Evolutionary conservation across 192 early-diverging fungal species (phyloP).

Genomic region (Allomyces macrogynus): DNA sequence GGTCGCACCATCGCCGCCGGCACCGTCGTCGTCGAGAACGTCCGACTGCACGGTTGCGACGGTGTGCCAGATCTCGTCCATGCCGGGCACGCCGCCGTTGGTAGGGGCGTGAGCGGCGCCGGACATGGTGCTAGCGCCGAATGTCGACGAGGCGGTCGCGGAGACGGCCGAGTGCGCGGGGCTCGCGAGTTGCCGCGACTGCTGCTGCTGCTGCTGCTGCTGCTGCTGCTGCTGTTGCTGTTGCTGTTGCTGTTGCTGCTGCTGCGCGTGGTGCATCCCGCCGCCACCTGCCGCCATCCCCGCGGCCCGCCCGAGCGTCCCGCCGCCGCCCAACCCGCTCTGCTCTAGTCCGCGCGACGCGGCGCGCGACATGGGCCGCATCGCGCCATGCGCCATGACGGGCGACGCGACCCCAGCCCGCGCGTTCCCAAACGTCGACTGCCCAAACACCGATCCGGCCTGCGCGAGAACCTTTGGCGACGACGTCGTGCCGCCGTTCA

Average conservation of each 20-base stretch:
- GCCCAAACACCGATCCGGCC: no score
- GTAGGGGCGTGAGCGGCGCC: not conserved
- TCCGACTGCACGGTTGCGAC: not conserved
- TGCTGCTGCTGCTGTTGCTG: not conserved
- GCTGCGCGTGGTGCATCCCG: not conserved
- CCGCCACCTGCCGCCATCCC: no score
- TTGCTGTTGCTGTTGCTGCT: not conserved
- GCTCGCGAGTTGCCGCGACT: not conserved
- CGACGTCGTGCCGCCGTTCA: no score
- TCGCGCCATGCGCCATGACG: no score
- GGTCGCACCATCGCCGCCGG: not conserved
- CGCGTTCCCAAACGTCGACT: no score
- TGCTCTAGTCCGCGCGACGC: no score
- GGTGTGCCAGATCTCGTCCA: not conserved
- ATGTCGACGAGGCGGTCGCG: not conserved
- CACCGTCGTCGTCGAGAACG: not conserved
- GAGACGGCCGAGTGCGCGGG: not conserved
- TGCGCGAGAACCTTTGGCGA: no score
- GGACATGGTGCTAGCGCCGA: not conserved
- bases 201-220: not conserved
- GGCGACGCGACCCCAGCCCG: no score
- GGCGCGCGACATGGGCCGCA: no score
- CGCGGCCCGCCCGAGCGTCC: no score
- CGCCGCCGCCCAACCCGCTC: no score
- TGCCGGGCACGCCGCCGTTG: not conserved